phyloP scores from a whole-genome alignment of 2,329 filamentous ascomycete species.

The Fusarium sp. region DNA sequence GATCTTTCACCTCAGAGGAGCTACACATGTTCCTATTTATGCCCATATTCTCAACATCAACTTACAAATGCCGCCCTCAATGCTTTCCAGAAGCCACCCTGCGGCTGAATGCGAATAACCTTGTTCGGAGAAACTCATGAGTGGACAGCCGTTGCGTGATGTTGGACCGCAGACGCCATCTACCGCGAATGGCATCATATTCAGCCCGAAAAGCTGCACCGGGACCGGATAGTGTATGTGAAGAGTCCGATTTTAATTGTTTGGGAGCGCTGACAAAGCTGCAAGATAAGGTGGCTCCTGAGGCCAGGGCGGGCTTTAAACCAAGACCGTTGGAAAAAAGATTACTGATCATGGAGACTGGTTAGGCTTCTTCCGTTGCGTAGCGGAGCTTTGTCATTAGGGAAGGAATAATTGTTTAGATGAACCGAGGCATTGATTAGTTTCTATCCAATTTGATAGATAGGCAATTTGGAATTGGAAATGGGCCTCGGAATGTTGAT shows the following conservation, averaged over 20 bases:
- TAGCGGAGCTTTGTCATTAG: not conserved
- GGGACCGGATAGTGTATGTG: not conserved
- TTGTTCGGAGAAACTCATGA: not conserved
- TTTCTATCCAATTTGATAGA: not conserved
- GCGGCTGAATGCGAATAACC: not conserved
- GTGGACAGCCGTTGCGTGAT: conserved; percentile 1
- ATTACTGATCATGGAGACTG: conserved; percentile 5
- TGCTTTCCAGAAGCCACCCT: not conserved
- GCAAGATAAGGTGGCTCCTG: not conserved
- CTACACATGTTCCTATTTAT: not conserved
- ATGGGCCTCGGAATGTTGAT: not conserved
- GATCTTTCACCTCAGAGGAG: not conserved
- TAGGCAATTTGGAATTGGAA: not conserved
- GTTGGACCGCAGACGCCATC: not conserved
- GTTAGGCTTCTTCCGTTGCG: not conserved
- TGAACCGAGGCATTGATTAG: not conserved
- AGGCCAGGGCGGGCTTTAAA: not conserved
- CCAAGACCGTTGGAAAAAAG: not conserved
- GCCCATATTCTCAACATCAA: not conserved
- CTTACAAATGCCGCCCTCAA: not conserved
- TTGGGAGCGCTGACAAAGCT: not conserved
- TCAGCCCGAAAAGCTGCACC: not conserved
- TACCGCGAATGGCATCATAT: not conserved
- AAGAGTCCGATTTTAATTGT: not conserved
- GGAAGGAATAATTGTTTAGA: not conserved